Evolutionary conservation across 495 filamentous ascomycete genomes (phyloP), one percentile per base, ranked within the genome.

Genomic region (Sordaria brevicollis): DNA sequence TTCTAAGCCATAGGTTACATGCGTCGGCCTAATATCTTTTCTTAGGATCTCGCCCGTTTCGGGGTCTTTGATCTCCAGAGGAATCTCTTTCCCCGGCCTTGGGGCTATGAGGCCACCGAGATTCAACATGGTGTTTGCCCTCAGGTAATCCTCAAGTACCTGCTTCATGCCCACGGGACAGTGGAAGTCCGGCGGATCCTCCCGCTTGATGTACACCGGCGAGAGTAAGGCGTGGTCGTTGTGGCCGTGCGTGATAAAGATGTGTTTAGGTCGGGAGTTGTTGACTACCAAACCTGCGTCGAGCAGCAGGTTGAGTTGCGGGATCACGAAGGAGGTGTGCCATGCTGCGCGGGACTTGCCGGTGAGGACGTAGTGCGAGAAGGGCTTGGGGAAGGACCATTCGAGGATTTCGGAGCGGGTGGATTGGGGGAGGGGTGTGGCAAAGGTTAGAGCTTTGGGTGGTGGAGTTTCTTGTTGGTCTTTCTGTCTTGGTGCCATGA

Each of bases 211-310:
- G 34, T 79, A 81, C 5, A 74, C 74, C 0, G 79, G 77, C 0
- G 76, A 68, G 2, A 80, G 71, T 3, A 79, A 73, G 0, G 76
- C 76, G 74, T 81, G 80, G 71, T 81, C 80, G 70, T 72, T 79
- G 69, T 81, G 80, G 43, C 80, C 80, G 72, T 81, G 80, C 4
- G 80, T 81, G 65, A 81, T 70, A 67, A 81, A 81, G 71, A 81
- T 74, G 76, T 81, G 80, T 49, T 79, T 81, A 10, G 80, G 80
- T 0, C 80, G 76, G 7, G 74, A 68, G 35, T 75, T 72, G 73
- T 81, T 80, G 68, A 81, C 76, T 17, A 65, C 68, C 4, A 81
- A 71, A 1, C 80, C 80, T 37, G 79, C 75, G 73, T 81, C 80
- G 17, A 81, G 76, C 17, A 81, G 74, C 11, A 81, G 75, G 65